phyloP scores from a whole-genome alignment of 192 early-diverging fungal species.

The Phlyctochytrium bullatum region DNA sequence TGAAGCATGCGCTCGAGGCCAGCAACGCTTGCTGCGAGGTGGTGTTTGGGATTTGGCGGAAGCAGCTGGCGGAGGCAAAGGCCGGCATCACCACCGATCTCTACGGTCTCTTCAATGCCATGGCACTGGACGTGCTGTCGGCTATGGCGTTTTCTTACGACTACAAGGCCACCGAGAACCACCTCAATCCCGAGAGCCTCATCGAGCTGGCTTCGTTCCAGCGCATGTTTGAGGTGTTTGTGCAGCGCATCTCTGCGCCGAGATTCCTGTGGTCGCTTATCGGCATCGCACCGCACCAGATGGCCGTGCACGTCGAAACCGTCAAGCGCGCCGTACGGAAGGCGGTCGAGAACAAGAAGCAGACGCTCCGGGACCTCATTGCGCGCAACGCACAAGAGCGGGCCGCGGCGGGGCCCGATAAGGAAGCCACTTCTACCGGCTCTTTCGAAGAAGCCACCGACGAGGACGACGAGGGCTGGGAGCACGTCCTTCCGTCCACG shows the following conservation, averaged over 20 bases:
- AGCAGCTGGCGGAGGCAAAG: neutral
- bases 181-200: neutral
- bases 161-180: slow-evolving; percentile 7
- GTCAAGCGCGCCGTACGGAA: neutral
- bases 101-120: slow-evolving; percentile 10
- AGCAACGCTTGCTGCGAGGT: slow-evolving; percentile 1
- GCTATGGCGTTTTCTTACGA: slow-evolving; percentile 29
- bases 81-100: slow-evolving; percentile 10
- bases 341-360: neutral
- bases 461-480: neutral
- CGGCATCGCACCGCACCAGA: neutral
- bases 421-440: too few species aligned
- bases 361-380: neutral
- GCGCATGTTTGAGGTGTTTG: neutral
- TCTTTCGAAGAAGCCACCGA: neutral
- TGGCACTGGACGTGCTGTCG: slow-evolving; percentile 37
- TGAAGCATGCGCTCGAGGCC: slow-evolving; percentile 27
- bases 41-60: slow-evolving; percentile 9
- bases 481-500: neutral
- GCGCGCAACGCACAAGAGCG: too few species aligned
- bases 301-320: neutral
- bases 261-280: neutral
- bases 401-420: too few species aligned
- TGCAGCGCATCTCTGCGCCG: neutral
- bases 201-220: neutral